These are phyloP conservation scores for Galerina marginata DNA, from an alignment of 768 basidiomycete genomes.

Conservation along the genomic window DNA sequence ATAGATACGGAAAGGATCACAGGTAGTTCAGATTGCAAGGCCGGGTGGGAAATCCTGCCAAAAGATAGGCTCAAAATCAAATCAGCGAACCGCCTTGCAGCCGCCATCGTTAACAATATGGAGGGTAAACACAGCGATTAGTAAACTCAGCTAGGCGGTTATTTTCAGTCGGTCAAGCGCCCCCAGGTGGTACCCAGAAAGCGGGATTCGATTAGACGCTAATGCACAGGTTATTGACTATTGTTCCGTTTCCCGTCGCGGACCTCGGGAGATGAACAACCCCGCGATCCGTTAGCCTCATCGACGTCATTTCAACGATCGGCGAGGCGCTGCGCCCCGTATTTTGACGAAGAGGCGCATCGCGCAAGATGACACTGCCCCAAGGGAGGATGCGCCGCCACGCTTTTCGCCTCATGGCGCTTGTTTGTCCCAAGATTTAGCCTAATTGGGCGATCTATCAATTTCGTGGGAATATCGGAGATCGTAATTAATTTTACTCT, in stretches of 20 bases:
- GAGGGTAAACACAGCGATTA: not conserved
- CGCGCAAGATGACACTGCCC: slow-evolving; percentile 14
- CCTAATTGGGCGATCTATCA: slow-evolving; percentile 6
- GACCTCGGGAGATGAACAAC: slow-evolving; percentile 4
- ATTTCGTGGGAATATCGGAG: slow-evolving; percentile 6
- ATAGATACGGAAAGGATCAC: not conserved
- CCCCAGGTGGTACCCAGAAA: too few relatives aligned
- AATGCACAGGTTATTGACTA: too few relatives aligned
- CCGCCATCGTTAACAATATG: not conserved
- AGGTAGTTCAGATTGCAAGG: slow-evolving; percentile 8
- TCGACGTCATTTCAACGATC: slow-evolving; percentile 19
- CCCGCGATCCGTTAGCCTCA: slow-evolving; percentile 11
- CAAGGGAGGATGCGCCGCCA: slow-evolving; percentile 13
- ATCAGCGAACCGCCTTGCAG: not conserved
- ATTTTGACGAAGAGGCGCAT: slow-evolving; percentile 6
- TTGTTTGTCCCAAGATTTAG: slow-evolving; percentile 7
- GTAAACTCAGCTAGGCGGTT: not conserved
- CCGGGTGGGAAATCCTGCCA: slow-evolving; percentile 13
- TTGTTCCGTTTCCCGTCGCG: not conserved
- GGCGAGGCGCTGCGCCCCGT: slow-evolving; percentile 15
- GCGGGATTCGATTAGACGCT: too few relatives aligned
- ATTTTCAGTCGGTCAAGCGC: not conserved
- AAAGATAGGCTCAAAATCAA: slow-evolving; percentile 1
- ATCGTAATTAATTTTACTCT: not conserved
- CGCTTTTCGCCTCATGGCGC: slow-evolving; percentile 17